These are phyloP conservation scores for Senna siamea DNA, from an alignment of 306 rosid genomes.

Conservation along the genomic window DNA sequence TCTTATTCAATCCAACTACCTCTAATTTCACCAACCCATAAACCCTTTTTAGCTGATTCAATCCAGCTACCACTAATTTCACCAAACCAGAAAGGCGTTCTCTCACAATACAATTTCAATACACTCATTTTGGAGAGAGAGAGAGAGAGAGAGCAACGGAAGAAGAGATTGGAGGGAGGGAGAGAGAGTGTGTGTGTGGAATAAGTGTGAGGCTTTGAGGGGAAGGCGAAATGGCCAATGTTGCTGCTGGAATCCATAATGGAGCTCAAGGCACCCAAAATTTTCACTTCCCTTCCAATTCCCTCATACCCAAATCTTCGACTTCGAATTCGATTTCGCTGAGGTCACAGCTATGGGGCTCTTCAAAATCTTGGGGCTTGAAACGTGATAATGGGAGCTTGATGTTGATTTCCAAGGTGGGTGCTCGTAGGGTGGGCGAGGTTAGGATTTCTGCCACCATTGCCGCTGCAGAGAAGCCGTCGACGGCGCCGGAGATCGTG, in stretches of 20 bases:
- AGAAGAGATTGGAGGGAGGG: too few relatives aligned
- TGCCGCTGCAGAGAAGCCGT: slow-evolving; percentile 77
- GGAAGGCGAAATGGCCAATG: slow-evolving; percentile 61
- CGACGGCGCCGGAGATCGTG: slow-evolving; percentile 81
- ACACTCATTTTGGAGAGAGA: too few relatives aligned
- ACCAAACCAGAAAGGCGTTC: background rate
- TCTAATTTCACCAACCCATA: too few relatives aligned
- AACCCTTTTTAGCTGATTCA: too few relatives aligned
- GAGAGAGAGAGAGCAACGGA: too few relatives aligned
- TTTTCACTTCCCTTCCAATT: slow-evolving; percentile 50
- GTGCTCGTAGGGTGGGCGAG: slow-evolving; percentile 22
- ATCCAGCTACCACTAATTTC: background rate
- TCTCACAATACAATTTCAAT: too few relatives aligned
- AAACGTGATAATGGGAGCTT: slow-evolving; percentile 44
- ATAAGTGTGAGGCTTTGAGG: too few relatives aligned
- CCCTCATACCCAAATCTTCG: slow-evolving; percentile 61
- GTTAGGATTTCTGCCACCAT: slow-evolving; percentile 65
- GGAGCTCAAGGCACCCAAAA: slow-evolving; percentile 60
- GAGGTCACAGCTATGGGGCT: slow-evolving; percentile 55
- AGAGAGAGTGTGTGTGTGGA: too few relatives aligned
- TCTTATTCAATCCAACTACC: too few relatives aligned
- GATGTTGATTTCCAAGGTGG: slow-evolving; percentile 26
- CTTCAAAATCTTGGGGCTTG: slow-evolving; percentile 54
- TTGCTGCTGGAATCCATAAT: slow-evolving; percentile 65
- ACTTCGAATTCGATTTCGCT: slow-evolving; percentile 53